Evolutionary conservation across 2,329 filamentous ascomycete species (phyloP), one percentile per base, ranked within the genome.

Genomic region (Phoma sp.): DNA sequence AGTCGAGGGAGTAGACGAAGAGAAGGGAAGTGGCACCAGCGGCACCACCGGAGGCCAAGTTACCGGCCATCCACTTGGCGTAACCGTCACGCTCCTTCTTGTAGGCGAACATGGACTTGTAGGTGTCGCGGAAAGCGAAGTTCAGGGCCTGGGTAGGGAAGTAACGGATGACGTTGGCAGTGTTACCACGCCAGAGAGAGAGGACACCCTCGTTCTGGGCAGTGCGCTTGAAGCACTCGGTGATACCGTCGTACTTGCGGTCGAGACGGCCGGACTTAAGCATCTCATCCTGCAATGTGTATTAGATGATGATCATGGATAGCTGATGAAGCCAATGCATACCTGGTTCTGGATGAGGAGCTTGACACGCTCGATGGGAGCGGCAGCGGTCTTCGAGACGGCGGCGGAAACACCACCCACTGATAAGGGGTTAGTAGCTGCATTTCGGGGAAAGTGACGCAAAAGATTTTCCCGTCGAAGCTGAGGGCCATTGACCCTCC

Each of bases 121-220:
- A 99, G 89, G 96, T 97, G 83, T 99, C 95, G 82, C 95, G 95
- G 95, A 99, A 99, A 80, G 95, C 95, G 79, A 99, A 99, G 93
- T 99, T 99, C 81, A 99, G 86, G 76, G 95, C 95, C 88, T 99
- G 95, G 81, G 95, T 99, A 73, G 95, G 95, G 91, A 99, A 99
- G 87, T 99, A 99, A 90, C 95, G 95, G 87, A 99, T 96, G 82
- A 99, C 95, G 89, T 99, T 99, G 91, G 95, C 95, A 79, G 95
- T 99, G 91, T 99, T 99, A 83, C 95, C 95, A 88, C 95, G 89
- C 95, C 95, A 99, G 75, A 99, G 87, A 67, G 93, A 88, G 81
- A 95, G 88, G 74, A 95, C 82, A 90, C 95, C 95, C 87, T 99
- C 95, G 67, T 90, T 85, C 75, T 88, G 87, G 66, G 86, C 86